These are phyloP conservation scores for Herpetospermum pedunculosum DNA, from an alignment of 306 rosid species.

Conservation along the genomic window DNA sequence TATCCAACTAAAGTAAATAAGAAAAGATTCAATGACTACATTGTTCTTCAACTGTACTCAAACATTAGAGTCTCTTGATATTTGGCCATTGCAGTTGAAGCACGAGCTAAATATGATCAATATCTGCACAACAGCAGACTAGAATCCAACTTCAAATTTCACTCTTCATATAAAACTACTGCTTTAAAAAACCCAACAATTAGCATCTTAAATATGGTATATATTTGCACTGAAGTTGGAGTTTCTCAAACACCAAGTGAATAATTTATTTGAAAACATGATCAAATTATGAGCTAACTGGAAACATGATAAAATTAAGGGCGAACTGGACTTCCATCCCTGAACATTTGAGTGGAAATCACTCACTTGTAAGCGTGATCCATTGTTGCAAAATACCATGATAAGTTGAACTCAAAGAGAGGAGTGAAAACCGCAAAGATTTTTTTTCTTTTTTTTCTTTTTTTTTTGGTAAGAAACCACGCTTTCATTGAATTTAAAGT, in stretches of 20 bases:
- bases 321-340: background rate
- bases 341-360: background rate
- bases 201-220: background rate
- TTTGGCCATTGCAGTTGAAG: background rate
- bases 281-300: background rate
- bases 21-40: background rate
- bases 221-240: background rate
- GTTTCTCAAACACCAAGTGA: background rate
- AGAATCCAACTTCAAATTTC: background rate
- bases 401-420: no score
- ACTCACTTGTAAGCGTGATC: no score
- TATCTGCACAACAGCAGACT: background rate
- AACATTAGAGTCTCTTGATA: background rate
- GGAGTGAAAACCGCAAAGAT: no score
- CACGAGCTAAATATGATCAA: background rate
- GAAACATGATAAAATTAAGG: background rate
- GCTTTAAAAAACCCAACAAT: background rate
- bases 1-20: background rate
- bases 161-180: background rate
- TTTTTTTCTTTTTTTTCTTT: no score
- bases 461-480: no score
- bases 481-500: no score
- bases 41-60: no score
- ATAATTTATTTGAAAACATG: background rate
- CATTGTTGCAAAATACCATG: no score